Evolutionary conservation across 345 rosid genomes (phyloP).

Genomic region (Acer campestre): DNA sequence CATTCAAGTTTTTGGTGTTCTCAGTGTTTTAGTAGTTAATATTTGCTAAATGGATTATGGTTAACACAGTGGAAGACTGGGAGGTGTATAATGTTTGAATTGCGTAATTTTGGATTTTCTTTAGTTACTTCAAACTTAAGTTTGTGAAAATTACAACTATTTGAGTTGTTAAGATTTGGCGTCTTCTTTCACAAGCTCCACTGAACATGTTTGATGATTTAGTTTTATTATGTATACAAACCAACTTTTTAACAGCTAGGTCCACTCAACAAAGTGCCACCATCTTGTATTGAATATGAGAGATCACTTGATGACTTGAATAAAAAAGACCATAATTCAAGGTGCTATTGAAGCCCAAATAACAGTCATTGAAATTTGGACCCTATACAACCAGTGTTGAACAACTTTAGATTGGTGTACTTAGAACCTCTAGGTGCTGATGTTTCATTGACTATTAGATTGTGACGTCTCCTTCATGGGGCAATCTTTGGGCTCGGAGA

Average conservation of each 20-base stretch:
- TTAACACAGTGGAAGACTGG: too few relatives aligned
- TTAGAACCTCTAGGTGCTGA: neutral
- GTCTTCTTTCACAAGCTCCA: too few relatives aligned
- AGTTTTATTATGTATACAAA: neutral
- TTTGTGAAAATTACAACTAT: too few relatives aligned
- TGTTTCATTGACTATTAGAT: slow-evolving; percentile 27
- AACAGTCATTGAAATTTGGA: slow-evolving; percentile 22
- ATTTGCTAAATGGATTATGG: too few relatives aligned
- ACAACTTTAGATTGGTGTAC: slow-evolving; percentile 1
- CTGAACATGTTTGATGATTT: neutral
- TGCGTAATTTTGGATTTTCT: too few relatives aligned
- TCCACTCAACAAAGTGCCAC: neutral
- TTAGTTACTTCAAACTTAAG: too few relatives aligned
- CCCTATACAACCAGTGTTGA: slow-evolving; percentile 1
- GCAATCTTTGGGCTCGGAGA: slow-evolving; percentile 26
- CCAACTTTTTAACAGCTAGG: neutral
- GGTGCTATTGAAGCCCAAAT: neutral
- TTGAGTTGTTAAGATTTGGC: too few relatives aligned
- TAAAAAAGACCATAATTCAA: neutral
- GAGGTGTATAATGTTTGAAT: too few relatives aligned
- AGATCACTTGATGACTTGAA: neutral
- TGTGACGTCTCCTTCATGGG: slow-evolving; percentile 13
- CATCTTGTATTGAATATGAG: neutral
- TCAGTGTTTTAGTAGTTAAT: too few relatives aligned
- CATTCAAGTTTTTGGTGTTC: too few relatives aligned